These are phyloP conservation scores for Trypanosoma vivax DNA, from an alignment of 208 protist genomes.

Conservation along the genomic window DNA sequence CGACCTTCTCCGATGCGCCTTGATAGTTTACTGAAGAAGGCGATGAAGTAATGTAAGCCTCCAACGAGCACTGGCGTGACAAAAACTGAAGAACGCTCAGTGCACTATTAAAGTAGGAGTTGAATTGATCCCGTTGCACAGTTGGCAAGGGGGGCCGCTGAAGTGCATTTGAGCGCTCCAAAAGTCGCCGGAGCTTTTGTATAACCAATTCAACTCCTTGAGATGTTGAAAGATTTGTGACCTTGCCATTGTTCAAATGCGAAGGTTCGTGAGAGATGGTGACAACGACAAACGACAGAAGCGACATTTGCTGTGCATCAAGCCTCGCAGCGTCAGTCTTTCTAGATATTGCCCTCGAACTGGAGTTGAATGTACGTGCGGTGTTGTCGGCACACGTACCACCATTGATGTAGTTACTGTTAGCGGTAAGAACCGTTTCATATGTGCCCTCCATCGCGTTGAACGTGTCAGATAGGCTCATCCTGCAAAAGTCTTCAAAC, in stretches of 20 bases:
- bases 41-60: conserved; percentile 31
- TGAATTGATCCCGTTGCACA: conserved; percentile 13
- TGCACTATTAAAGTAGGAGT: conserved; percentile 16
- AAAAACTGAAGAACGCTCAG: conserved; percentile 28
- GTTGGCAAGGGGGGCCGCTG: conserved; percentile 5
- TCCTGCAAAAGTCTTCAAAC: too few species aligned
- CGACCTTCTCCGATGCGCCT: background rate
- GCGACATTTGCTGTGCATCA: conserved; percentile 5
- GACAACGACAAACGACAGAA: conserved; percentile 14
- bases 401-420: background rate
- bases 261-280: conserved; percentile 1
- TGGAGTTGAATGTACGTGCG: background rate
- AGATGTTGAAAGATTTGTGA: background rate
- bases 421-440: background rate
- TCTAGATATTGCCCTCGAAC: background rate
- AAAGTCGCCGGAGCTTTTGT: conserved; percentile 9
- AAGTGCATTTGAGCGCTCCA: conserved; percentile 13
- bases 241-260: background rate
- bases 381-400: background rate
- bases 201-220: background rate
- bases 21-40: background rate
- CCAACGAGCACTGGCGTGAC: conserved; percentile 25
- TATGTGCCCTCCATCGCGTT: too few species aligned
- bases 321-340: background rate
- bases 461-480: too few species aligned